phyloP scores from a whole-genome alignment of 306 rosid species.

The Trifolium pratense region DNA sequence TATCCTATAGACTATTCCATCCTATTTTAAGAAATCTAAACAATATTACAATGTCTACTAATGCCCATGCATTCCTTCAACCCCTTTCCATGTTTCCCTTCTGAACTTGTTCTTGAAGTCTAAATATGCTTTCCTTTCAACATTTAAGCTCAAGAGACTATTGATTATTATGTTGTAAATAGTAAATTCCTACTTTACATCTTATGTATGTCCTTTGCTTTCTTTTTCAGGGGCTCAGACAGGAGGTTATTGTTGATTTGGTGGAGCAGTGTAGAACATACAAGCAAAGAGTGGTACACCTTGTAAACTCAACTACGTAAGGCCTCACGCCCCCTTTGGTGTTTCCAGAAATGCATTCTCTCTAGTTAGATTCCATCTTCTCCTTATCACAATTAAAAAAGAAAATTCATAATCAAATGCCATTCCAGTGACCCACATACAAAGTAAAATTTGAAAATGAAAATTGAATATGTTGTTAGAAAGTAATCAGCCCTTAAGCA shows the following conservation, averaged over 20 bases:
- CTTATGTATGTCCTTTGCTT: constrained; percentile 26
- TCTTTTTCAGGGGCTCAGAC: constrained; percentile 75
- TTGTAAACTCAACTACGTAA: constrained; percentile 95
- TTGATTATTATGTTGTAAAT: constrained; percentile 28
- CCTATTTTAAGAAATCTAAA: constrained; percentile 15
- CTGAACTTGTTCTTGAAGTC: constrained; percentile 8
- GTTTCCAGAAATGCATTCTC: not conserved
- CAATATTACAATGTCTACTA: constrained; percentile 3
- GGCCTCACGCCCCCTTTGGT: constrained; percentile 41
- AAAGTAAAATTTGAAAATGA: too few species aligned
- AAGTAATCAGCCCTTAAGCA: not conserved
- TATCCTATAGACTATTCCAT: not conserved
- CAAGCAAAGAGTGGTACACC: constrained; percentile 98
- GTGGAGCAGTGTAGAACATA: constrained; percentile 90
- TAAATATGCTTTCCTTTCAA: constrained; percentile 30
- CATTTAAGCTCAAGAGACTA: not conserved
- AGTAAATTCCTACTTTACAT: constrained; percentile 17
- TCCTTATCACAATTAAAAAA: not conserved
- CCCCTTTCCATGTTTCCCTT: constrained; percentile 9
- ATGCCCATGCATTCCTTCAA: not conserved
- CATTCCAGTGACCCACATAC: not conserved
- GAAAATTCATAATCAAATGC: not conserved
- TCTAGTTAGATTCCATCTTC: not conserved
- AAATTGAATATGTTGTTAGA: not conserved
- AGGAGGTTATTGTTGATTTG: constrained; percentile 95